phyloP scores from a whole-genome alignment of 192 early-diverging fungal species.

The Polychytrium aggregatum region DNA sequence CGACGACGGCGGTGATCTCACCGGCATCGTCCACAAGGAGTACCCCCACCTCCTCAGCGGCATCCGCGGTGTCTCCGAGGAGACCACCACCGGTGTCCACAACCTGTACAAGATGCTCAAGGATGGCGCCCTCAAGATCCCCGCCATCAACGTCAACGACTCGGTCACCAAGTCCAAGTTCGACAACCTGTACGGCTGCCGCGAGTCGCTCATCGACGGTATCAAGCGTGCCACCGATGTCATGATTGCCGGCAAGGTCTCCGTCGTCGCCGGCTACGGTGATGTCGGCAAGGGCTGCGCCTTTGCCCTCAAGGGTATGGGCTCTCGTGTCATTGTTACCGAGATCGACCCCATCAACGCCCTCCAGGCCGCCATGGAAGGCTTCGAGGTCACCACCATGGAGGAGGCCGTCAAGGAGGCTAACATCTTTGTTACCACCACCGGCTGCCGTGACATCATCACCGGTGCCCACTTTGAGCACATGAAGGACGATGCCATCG shows the following conservation, averaged over 20 bases:
- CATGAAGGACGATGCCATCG: constrained; percentile 98
- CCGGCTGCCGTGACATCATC: constrained; percentile 98
- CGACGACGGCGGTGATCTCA: constrained; percentile 98
- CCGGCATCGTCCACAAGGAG: constrained; percentile 90
- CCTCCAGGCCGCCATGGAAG: constrained; percentile 98
- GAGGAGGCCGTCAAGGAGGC: constrained; percentile 82
- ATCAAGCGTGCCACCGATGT: constrained; percentile 99
- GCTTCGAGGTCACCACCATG: constrained; percentile 99
- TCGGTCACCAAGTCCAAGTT: constrained; percentile 99
- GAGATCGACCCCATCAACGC: constrained; percentile 99
- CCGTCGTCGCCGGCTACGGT: constrained; percentile 97
- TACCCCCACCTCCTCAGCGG: constrained; percentile 75
- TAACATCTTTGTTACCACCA: constrained; percentile 98
- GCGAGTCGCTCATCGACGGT: constrained; percentile 97
- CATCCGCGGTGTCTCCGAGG: constrained; percentile 94
- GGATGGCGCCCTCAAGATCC: constrained; percentile 92
- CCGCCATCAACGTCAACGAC: constrained; percentile 99
- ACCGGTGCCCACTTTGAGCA: constrained; percentile 77
- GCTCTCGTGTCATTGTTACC: constrained; percentile 93
- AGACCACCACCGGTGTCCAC: constrained; percentile 99
- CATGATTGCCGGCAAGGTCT: constrained; percentile 99
- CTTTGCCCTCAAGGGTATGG: constrained; percentile 94
- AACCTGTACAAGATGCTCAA: constrained; percentile 98
- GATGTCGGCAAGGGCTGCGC: constrained; percentile 99
- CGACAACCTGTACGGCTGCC: constrained; percentile 99